Evolutionary conservation across 345 rosid species (phyloP).

Genomic region (Heritiera fomes): DNA sequence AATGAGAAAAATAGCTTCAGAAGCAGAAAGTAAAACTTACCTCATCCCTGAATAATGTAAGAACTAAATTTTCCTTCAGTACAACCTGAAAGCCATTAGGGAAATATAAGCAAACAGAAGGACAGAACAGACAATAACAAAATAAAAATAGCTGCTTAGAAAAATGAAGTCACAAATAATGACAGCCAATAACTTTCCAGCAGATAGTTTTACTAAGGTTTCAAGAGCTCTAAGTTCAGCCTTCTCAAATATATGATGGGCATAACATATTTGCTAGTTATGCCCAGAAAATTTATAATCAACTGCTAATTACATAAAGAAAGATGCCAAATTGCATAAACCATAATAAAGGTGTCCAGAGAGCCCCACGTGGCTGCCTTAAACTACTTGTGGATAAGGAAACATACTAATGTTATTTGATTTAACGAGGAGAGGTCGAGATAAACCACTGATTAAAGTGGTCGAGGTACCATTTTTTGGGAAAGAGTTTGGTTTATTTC

Average conservation of each 20-base stretch:
- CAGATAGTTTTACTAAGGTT: neutral
- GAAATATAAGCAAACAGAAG: slow-evolving; percentile 10
- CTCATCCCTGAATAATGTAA: slow-evolving; percentile 92
- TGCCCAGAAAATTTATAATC: neutral
- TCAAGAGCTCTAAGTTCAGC: slow-evolving; percentile 7
- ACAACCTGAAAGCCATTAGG: slow-evolving; percentile 64
- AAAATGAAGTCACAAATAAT: neutral
- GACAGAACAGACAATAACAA: neutral
- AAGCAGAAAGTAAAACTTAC: slow-evolving; percentile 41
- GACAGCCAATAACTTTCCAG: neutral
- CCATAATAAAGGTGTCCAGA: neutral
- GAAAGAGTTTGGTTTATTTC: slow-evolving; percentile 8
- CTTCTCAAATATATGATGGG: neutral
- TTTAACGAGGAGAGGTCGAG: neutral
- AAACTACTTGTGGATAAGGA: neutral
- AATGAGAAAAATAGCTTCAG: slow-evolving; percentile 14
- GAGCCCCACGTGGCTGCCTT: neutral
- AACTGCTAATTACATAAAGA: neutral
- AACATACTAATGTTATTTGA: neutral
- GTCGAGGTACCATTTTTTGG: neutral
- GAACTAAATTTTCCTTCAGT: slow-evolving; percentile 87
- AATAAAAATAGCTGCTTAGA: neutral
- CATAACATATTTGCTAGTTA: neutral
- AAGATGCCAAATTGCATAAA: neutral
- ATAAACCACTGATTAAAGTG: neutral